Conservation (phyloP, 257 asterid genomes). For the Knoxia roxburghii region DNA sequence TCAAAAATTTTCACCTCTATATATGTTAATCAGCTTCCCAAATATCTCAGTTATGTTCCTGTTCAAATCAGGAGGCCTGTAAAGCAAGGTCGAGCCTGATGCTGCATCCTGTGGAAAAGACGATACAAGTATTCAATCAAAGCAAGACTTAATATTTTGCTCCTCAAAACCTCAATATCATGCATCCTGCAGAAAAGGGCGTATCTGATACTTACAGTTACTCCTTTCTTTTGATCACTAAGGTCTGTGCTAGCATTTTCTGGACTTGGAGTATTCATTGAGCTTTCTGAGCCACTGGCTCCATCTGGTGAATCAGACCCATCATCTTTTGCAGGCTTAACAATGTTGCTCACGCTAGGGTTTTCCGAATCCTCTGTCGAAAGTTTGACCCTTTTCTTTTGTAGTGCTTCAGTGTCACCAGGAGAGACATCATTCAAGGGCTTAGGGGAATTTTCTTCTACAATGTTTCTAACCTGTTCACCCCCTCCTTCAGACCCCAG, state of each 20-base stretch:
- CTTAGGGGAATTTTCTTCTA: slow-evolving; percentile 22
- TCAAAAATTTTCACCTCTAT: slow-evolving; percentile 57
- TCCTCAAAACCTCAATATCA: neutral
- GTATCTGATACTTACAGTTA: slow-evolving; percentile 18
- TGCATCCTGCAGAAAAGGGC: neutral
- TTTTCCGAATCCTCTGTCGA: slow-evolving; percentile 32
- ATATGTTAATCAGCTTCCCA: slow-evolving; percentile 81
- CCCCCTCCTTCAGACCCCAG: slow-evolving; percentile 24
- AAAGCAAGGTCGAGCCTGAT: slow-evolving; percentile 50
- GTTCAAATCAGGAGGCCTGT: slow-evolving; percentile 87
- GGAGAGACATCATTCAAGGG: slow-evolving; percentile 22
- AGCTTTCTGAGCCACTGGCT: slow-evolving; percentile 35
- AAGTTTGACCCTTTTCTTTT: slow-evolving; percentile 45
- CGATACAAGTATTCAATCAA: slow-evolving; percentile 5
- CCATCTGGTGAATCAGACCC: slow-evolving; percentile 23
- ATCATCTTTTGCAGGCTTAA: slow-evolving; percentile 18
- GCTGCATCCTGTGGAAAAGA: slow-evolving; percentile 42
- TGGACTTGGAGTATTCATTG: slow-evolving; percentile 43
- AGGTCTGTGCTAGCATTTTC: slow-evolving; percentile 36
- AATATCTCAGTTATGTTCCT: slow-evolving; percentile 73
- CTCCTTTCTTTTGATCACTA: slow-evolving; percentile 37
- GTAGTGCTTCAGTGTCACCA: slow-evolving; percentile 25
- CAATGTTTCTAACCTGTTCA: slow-evolving; percentile 14
- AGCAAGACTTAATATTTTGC: neutral
- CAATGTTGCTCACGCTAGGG: slow-evolving; percentile 24